Percentiles rank a stretch among this genome's conserved stretches.
These are phyloP conservation scores for Amanita phalloides DNA, from an alignment of 768 basidiomycete species.

Conservation along the genomic window DNA sequence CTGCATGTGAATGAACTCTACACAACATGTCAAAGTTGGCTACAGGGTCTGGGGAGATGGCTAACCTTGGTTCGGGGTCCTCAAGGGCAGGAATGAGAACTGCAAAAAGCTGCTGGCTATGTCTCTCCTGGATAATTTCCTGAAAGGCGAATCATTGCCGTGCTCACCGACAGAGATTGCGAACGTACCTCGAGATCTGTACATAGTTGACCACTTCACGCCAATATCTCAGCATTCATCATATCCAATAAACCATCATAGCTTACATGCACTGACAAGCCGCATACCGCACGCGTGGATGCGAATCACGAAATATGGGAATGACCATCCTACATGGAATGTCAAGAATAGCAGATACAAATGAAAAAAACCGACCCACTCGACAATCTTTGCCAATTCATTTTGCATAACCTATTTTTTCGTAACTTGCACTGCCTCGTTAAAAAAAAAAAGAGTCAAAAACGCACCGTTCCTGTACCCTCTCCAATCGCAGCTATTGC, in stretches of 20 bases:
- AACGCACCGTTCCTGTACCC: conserved; percentile 59
- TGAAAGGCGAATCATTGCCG: conserved; percentile 11
- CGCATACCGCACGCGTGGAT: conserved; percentile 67
- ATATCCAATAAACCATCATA: neutral
- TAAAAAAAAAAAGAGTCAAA: neutral
- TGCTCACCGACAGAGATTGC: neutral
- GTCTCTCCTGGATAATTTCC: conserved; percentile 69
- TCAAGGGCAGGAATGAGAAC: conserved; percentile 66
- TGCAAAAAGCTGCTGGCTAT: conserved; percentile 57
- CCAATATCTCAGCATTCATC: neutral
- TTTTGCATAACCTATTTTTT: conserved; percentile 57
- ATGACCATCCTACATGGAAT: conserved; percentile 45
- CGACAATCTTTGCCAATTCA: conserved; percentile 72
- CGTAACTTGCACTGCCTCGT: neutral
- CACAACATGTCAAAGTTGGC: neutral
- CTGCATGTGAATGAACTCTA: conserved; percentile 82
- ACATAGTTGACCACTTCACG: conserved; percentile 70
- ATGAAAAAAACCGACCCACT: conserved; percentile 33
- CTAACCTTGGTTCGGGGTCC: conserved; percentile 61
- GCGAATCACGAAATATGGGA: conserved; percentile 68
- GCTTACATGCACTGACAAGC: conserved; percentile 84
- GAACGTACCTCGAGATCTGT: conserved; percentile 70
- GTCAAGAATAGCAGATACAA: neutral
- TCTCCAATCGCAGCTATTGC: conserved; percentile 81
- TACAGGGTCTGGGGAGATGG: conserved; percentile 7